These are phyloP conservation scores for Trametes villosa DNA, from an alignment of 768 basidiomycete species.

Conservation along the genomic window DNA sequence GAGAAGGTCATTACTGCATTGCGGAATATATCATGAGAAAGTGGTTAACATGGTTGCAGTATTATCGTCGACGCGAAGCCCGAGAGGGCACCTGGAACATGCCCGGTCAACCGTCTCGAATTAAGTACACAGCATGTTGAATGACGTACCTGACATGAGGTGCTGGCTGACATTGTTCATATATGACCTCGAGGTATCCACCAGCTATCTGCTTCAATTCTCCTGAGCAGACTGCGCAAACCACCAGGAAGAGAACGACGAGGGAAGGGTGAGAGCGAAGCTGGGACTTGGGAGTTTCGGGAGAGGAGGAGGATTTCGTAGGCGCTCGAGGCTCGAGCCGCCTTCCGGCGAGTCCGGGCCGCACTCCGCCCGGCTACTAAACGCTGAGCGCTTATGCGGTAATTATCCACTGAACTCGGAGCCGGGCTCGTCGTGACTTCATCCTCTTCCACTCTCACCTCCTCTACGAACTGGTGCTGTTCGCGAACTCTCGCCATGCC, in stretches of 20 bases:
- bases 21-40: conserved; percentile 2
- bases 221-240: not conserved
- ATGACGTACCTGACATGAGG: conserved; percentile 59
- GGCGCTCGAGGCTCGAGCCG: no score
- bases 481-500: conserved; percentile 49
- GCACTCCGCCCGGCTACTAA: no score
- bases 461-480: no score
- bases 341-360: no score
- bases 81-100: conserved; percentile 66
- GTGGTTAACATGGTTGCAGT: conserved; percentile 72
- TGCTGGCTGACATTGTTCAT: conserved; percentile 76
- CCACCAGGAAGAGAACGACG: no score
- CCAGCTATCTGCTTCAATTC: not conserved
- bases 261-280: no score
- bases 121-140: not conserved
- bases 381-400: no score
- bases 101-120: not conserved
- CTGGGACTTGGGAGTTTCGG: no score
- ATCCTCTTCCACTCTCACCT: not conserved
- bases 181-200: conserved; percentile 1
- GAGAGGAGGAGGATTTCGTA: no score
- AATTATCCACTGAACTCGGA: not conserved
- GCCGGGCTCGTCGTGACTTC: conserved; percentile 5
- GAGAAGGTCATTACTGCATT: not conserved
- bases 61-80: conserved; percentile 75